Evolutionary conservation across 352 stramenopile genomes (phyloP), one percentile per base, ranked within the genome.

Genomic region (Pythium coloratum): DNA sequence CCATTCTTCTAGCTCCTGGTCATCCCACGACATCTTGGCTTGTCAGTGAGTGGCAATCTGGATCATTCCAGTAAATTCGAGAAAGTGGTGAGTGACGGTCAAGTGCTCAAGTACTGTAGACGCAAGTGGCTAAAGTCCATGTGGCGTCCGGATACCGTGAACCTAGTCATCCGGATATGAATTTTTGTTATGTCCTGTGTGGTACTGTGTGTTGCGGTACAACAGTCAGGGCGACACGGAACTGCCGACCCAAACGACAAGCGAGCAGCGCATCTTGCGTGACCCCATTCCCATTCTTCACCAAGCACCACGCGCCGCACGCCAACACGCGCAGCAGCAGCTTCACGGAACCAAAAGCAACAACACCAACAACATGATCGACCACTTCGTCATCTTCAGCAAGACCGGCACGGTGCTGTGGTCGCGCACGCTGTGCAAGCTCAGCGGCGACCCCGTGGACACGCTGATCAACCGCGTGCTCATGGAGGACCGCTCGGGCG

Each of bases 301-400:
- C 46, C 46, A 58, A 66, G 44, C 46, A 40, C 20, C 59, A 44
- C 46, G n/a, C n/a, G 33, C 51, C 13, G 10, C 46, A 57, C 24
- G 56, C 46, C 20, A 30, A 1, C 28, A 30, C 28, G 28, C 28
- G 28, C 28, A 30, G 28, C 28, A 30, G 20, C 10, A n/a, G 42
- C 42, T 40, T 40, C 34, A 53, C 6, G 9, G 14, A 55, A 28
- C 14, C 30, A 65, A 57, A 9, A 33, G 33, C 56, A 24, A 69
- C 24, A 12, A 47, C 36, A n/a, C 30, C 46, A 53, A 26, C 62
- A 75, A 18, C 13, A 98, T 98, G 92, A 93, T 98, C 57, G 91
- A 97, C 78, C 84, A 97, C 69, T 97, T 97, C 66, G 81, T 92
- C 51, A 89, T 98, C 67, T 98, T 98, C 74, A 91, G 74, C 73